Evolutionary conservation across 2,329 filamentous ascomycete species (phyloP), one percentile per base, ranked within the genome.

Genomic region (Colletotrichum spinosum): DNA sequence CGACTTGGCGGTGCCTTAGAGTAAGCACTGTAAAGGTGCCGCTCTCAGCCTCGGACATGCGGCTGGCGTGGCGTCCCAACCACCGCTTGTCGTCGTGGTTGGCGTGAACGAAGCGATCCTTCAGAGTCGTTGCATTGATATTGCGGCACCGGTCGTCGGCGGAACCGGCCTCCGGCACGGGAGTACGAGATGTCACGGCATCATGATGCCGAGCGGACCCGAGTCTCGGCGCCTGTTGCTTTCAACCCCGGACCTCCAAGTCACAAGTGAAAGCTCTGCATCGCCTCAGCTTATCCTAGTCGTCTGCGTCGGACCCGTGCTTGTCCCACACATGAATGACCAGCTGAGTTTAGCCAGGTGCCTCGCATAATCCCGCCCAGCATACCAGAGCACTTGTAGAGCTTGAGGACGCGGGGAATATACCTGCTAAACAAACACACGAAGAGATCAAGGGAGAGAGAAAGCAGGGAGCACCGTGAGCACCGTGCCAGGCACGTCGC

Each of bases 401-500:
- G 25, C 25, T 25, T 25, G 25, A 25, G 25, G 25, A 25, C 25
- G 25, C 25, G 4, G 3, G 25, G 25, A 5, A 25, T 25, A 25
- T 4, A 25, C 25, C 4, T 25, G 25, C 25, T 25, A 34, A 12
- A 12, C 10, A 35, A 11, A 13, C 25, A 33, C 46, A 33, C 17
- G 6, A 54, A 6, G 48, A 25, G 11, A 56, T 42, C 37, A 12
- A 25, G 25, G 46, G 55, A 46, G 44, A 51, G 8, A 25, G 13
- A 6, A 25, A 48, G 62, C 52, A 52, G 48, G 33, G 62, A 41
- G 62, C 46, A 48, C 48, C 17, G 9, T 44, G n/a, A 53, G 58
- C 52, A 41, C 58, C 52, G 58, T 62, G 58, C 62, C 25, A 46
- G n/a, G 37, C 39, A 13, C 39, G 58, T 53, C 49, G n/a, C 52